Base-by-base conservation (phyloP, 1,284 basidiomycete genomes). In the Malassezia globosa region DNA sequence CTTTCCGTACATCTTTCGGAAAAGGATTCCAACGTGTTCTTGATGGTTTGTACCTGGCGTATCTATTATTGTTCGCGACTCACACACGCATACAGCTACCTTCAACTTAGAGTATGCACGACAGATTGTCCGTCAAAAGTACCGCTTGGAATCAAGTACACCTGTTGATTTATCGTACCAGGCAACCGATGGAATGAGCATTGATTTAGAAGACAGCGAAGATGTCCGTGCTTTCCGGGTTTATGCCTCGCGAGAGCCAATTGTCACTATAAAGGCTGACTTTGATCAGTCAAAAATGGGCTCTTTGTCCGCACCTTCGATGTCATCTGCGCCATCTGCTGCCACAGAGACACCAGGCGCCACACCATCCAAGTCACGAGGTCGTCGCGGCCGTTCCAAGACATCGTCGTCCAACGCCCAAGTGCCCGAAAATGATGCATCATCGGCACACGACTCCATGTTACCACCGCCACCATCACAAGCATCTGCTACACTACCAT, bases 221-320 rank as follows among this genome's bases (percentile, higher is more conserved):
- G 61, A 63, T 35, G 53, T 63, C 21, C 51, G 49, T 19, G 61
- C 61, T 3, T 49, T 63, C 24, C 57, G 49, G 14, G 53, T 51
- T 11, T 55, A 61, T 44, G 61, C 61, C 7, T 47, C 51, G 18
- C 37, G 53, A 25, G 46, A 50, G 14, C 45, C 42, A 10, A 55
- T 51, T 25, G 49, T 61, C 34, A 55, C 47, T 14, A 46, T 63
- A 22, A 42, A 50, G 16, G 55, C 60, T 14, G 43, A 46, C 16
- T 22, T 36, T 14, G 25, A 27, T 7, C 40, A 33, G 38, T 13
- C 31, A 11, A 41, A 23, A 4, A 22, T 37, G 3, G 37, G 38
- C 23, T n/a, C n/a, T n/a, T n/a, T n/a, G n/a, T n/a, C n/a, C n/a
- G n/a, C n/a, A n/a, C n/a, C n/a, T n/a, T n/a, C n/a, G n/a, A n/a